These are phyloP conservation scores for Lolium multiflorum DNA, from an alignment of 176 grass and related monocot genomes.

Conservation along the genomic window DNA sequence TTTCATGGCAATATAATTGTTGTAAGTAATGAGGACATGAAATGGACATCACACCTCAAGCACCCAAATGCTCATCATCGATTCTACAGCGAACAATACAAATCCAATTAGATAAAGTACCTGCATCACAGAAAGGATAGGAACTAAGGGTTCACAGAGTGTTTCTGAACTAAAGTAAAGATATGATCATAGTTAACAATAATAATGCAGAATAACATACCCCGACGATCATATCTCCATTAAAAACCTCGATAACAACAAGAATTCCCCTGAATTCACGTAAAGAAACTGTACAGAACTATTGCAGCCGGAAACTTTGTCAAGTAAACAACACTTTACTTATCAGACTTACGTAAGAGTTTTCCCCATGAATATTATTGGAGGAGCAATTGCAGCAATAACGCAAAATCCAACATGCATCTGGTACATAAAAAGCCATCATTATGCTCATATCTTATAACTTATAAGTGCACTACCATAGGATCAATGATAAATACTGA, in stretches of 20 bases:
- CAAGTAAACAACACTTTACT: constrained; percentile 4
- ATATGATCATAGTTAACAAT: background rate
- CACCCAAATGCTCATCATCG: constrained; percentile 88
- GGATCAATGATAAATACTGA: background rate
- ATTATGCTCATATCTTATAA: constrained; percentile 16
- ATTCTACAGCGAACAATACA: constrained; percentile 76
- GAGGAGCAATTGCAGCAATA: constrained; percentile 78
- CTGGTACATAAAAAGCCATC: constrained; percentile 47
- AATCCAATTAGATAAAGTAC: constrained; percentile 82
- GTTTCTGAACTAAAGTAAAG: background rate
- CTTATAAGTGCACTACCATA: background rate
- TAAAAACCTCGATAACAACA: constrained; percentile 71
- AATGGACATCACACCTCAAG: constrained; percentile 70
- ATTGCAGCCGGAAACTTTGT: background rate
- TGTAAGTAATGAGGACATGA: background rate
- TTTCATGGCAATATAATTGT: background rate
- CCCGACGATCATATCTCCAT: constrained; percentile 57
- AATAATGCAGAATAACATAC: constrained; percentile 55
- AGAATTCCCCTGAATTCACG: constrained; percentile 74
- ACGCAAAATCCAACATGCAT: constrained; percentile 82
- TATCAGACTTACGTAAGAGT: constrained; percentile 67
- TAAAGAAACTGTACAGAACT: constrained; percentile 40
- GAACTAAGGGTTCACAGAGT: constrained; percentile 27
- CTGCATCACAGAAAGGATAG: constrained; percentile 44
- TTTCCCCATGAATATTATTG: constrained; percentile 81